Percentiles rank a stretch among this genome's conserved stretches.
Conservation (phyloP, 768 basidiomycete genomes). For the Steccherinum ochraceum region DNA sequence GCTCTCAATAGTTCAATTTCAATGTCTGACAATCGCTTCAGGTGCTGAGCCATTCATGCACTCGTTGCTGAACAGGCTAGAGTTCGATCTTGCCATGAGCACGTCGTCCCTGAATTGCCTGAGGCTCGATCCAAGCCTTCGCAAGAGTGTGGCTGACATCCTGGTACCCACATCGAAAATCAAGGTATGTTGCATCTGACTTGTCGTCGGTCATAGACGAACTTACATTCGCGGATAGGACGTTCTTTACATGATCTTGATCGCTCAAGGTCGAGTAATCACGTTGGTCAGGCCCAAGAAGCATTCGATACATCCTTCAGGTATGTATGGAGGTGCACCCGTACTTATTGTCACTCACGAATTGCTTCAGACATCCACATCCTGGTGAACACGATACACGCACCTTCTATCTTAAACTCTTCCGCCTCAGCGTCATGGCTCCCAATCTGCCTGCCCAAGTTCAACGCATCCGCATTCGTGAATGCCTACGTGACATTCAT, state of each 20-base stretch:
- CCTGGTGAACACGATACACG: constrained; percentile 83
- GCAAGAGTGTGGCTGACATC: constrained; percentile 72
- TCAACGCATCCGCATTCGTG: constrained; percentile 82
- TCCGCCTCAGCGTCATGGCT: constrained; percentile 87
- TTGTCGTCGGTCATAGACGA: too few species aligned
- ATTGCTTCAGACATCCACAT: constrained; percentile 72
- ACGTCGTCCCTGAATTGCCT: constrained; percentile 80
- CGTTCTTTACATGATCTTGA: constrained; percentile 85
- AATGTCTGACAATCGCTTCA: constrained; percentile 22
- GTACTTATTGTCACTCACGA: constrained; percentile 2
- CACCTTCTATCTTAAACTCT: constrained; percentile 72
- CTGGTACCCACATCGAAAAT: constrained; percentile 78
- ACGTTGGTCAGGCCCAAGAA: constrained; percentile 86
- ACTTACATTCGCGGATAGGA: constrained; percentile 42
- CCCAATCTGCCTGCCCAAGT: constrained; percentile 93
- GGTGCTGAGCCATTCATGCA: constrained; percentile 80
- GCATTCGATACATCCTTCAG: constrained; percentile 93
- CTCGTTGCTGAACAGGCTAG: constrained; percentile 62
- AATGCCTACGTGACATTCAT: constrained; percentile 85
- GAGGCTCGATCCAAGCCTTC: constrained; percentile 58
- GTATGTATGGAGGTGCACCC: constrained; percentile 29
- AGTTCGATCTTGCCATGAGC: constrained; percentile 76
- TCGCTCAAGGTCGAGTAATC: constrained; percentile 71
- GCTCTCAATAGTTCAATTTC: too few species aligned
- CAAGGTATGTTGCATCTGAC: constrained; percentile 50